A percentile compares a stretch with the other conserved stretches of the same genome.
These are phyloP conservation scores for Suhomyces emberorum DNA, from an alignment of 805 yeast species.

Conservation along the genomic window DNA sequence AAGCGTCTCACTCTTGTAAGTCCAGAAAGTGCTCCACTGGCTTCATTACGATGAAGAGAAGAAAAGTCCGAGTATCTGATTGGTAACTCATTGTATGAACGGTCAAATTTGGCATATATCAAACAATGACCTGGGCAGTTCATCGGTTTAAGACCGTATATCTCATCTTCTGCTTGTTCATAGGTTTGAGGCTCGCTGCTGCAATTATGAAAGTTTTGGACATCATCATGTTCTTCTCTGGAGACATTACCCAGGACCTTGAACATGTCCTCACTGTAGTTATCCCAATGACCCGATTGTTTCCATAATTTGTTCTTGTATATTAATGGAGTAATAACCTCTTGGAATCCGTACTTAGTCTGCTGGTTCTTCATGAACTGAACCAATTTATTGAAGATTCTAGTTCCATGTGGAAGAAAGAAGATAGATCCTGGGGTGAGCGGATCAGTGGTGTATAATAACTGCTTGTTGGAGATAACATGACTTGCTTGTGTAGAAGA, in stretches of 20 bases:
- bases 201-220: constrained; percentile 7
- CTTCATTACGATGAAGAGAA: constrained; percentile 89
- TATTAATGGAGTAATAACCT: constrained; percentile 88
- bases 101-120: constrained; percentile 67
- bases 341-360: constrained; percentile 76
- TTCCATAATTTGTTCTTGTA: constrained; percentile 85
- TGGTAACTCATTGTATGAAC: constrained; percentile 85
- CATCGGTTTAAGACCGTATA: constrained; percentile 89
- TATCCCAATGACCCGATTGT: constrained; percentile 93
- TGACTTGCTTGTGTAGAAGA: constrained; percentile 38
- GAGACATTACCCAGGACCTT: constrained; percentile 63
- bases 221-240: constrained; percentile 22
- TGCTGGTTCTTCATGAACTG: constrained; percentile 86
- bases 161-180: constrained; percentile 1
- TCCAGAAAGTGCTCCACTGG: constrained; percentile 91
- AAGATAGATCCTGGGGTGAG: constrained; percentile 89
- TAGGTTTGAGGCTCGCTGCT: constrained; percentile 23
- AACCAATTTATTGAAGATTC: constrained; percentile 75
- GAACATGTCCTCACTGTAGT: constrained; percentile 93
- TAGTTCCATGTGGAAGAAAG: constrained; percentile 89
- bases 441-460: constrained; percentile 73
- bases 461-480: constrained; percentile 61
- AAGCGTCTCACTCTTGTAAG: constrained; percentile 89
- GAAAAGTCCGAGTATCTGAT: constrained; percentile 84
- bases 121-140: constrained; percentile 95